phyloP scores from a whole-genome alignment of 169 alveolate species.

The Eimeria praecox region DNA sequence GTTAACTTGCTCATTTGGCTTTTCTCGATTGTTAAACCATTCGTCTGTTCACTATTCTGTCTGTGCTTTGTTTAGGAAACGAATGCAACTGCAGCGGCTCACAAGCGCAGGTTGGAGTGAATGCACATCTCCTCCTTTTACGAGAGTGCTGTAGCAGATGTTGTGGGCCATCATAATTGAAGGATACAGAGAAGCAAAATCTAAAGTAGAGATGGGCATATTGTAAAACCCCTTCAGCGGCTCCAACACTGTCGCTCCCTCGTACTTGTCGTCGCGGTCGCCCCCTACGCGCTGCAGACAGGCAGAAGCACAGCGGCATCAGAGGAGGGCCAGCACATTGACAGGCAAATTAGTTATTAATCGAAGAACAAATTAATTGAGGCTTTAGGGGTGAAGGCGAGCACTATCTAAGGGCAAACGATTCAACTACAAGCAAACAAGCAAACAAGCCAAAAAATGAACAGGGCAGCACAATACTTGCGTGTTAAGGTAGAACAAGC shows the following conservation, averaged over 20 bases:
- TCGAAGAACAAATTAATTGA: no score
- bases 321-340: no score
- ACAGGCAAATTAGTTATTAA: no score
- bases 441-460: neutral
- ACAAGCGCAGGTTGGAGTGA: slow-evolving; percentile 84
- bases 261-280: slow-evolving; percentile 85
- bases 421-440: neutral
- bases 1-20: no score
- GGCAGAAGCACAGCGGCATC: neutral
- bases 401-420: neutral
- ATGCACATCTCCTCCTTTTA: slow-evolving; percentile 89
- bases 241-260: slow-evolving; percentile 98
- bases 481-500: neutral
- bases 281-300: slow-evolving; percentile 72
- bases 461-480: neutral
- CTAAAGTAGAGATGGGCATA: slow-evolving; percentile 99
- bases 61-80: neutral
- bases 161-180: slow-evolving; percentile 99
- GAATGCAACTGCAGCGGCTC: slow-evolving; percentile 79
- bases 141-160: slow-evolving; percentile 98
- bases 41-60: no score
- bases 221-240: slow-evolving; percentile 97
- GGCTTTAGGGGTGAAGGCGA: no score
- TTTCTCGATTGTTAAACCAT: no score
- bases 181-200: slow-evolving; percentile 99